Evolutionary conservation across 805 yeast genomes (phyloP), one percentile per base, ranked within the genome.

Genomic region (Candida krabiensis): DNA sequence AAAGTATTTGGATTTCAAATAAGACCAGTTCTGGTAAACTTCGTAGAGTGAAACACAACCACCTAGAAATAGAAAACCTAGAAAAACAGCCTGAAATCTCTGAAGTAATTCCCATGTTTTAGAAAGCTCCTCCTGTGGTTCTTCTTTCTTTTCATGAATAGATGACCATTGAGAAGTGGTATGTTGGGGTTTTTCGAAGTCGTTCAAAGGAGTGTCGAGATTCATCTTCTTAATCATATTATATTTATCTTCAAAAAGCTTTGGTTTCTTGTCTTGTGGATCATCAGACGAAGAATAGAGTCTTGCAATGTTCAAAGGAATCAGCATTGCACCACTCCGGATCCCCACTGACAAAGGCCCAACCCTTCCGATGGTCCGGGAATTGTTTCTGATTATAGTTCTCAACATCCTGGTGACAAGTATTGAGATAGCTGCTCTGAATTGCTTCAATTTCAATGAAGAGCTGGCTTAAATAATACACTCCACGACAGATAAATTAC

Each of bases 1-100:
- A 21, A 56, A 46, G 13, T 70, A 30, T 35, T 56, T 57, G 6
- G 59, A 50, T 47, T 64, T 71, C 22, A 74, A 43, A 39, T 55
- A 61, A 22, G 59, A 63, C 58, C 71, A 73, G 47, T 77, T 68
- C 18, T 49, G 44, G 40, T 60, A 63, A 3, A 56, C 29, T 39
- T 73, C 73, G 48, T 69, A 74, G 1, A 58, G 64, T 14, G 70
- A 66, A 8, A 71, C 34, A 1, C 71, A 51, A 4, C 66, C 69
- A 11, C 61, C 59, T 4, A 79, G 47, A 1, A 67, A 56, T 5
- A 58, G 41, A 0, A 68, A 18, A 3, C 84, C 83, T 12, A 64
- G 49, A 0, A 63, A 61, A 3, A 69, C 50, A 0, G 76, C 79
- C 45, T 72, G 71, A 35, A 71, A 41, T 35, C 72, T 62, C 50